Evolutionary conservation across 164 flowering plant species (phyloP).

Genomic region (Stephania yunnanensis): DNA sequence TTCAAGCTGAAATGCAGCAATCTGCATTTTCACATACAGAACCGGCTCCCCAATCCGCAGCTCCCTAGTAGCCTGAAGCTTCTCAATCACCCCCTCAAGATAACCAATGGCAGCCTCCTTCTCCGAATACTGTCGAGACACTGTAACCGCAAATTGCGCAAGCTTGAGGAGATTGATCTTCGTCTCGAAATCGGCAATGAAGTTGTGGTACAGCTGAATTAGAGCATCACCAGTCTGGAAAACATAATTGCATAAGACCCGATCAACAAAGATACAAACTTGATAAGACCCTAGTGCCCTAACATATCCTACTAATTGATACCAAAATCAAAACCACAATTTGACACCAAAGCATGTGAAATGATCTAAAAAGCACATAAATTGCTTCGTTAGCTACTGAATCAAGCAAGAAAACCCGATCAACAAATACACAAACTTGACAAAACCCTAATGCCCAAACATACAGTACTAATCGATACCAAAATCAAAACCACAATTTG

Average conservation of each 20-base stretch:
- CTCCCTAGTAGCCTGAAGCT: slow-evolving; percentile 67
- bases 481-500: no score
- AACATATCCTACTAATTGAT: no score
- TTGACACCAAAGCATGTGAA: no score
- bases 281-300: no score
- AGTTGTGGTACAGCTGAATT: slow-evolving; percentile 85
- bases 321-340: no score
- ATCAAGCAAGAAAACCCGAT: no score
- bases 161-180: slow-evolving; percentile 97
- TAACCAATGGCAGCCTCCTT: slow-evolving; percentile 79
- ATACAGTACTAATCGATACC: no score
- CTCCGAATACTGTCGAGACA: slow-evolving; percentile 80
- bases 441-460: no score
- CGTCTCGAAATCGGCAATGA: slow-evolving; percentile 93
- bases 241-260: neutral
- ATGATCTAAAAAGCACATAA: no score
- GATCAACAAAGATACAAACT: neutral
- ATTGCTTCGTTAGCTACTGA: no score
- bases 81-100: slow-evolving; percentile 84
- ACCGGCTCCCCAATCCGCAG: slow-evolving; percentile 79
- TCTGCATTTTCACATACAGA: slow-evolving; percentile 84
- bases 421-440: no score
- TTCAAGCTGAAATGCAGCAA: slow-evolving; percentile 66
- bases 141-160: slow-evolving; percentile 90
- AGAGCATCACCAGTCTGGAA: slow-evolving; percentile 86